Percentiles rank a stretch among this genome's conserved stretches.
phyloP scores from a whole-genome alignment of 768 basidiomycete genomes.

The Mycena rosella region DNA sequence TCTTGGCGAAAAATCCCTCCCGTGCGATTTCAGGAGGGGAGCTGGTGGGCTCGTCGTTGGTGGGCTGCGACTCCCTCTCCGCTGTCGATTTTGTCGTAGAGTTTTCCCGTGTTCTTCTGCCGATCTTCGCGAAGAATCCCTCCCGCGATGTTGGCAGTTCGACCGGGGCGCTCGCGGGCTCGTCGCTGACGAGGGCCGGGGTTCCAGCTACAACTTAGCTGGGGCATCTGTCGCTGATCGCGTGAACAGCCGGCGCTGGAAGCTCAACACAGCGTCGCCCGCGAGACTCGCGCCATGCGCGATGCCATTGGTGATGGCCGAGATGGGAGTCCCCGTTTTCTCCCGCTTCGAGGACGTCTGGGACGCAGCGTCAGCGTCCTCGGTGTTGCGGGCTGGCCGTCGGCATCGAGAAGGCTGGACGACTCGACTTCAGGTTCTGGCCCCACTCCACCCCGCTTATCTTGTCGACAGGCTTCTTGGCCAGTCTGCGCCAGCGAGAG shows the following conservation, averaged over 20 bases:
- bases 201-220: constrained; percentile 11
- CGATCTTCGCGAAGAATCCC: constrained; percentile 3
- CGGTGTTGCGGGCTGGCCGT: constrained; percentile 7
- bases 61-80: background rate
- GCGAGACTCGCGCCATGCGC: constrained; percentile 6
- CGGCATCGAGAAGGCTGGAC: background rate
- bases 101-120: background rate
- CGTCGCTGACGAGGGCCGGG: background rate
- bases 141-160: background rate
- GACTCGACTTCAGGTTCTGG: constrained; percentile 2
- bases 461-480: background rate
- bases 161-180: background rate
- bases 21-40: background rate
- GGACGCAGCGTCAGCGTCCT: background rate
- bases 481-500: background rate
- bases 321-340: background rate
- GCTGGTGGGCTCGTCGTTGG: background rate
- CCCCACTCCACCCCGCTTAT: background rate
- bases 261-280: background rate
- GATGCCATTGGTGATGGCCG: background rate
- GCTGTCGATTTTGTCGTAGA: background rate
- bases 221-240: background rate
- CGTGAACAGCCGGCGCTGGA: constrained; percentile 4
- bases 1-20: constrained; percentile 5
- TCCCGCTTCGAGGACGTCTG: background rate